Evolutionary conservation across 176 grass and related monocot genomes (phyloP), one percentile per base, ranked within the genome.

Genomic region (Rhynchospora tenuis): DNA sequence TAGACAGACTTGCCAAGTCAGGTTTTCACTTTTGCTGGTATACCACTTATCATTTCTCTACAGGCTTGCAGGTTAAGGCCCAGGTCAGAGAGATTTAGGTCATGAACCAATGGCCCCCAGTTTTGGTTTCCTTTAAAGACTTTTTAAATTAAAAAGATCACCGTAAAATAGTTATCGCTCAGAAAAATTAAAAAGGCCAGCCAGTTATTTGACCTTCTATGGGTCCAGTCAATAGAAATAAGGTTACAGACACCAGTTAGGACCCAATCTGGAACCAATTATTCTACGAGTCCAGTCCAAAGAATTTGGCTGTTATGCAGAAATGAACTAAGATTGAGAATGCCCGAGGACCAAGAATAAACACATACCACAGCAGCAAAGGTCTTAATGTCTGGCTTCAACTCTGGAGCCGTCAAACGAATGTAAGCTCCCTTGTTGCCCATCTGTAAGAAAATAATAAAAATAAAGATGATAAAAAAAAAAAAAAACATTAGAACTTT

Each of bases 371-470:
- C 90, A 26, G 88, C 76, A 43, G 88, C 85, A 20, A 95, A 95
- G 67, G 84, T 88, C 52, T 86, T 83, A 74, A 92, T 93, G 85
- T 94, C 89, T 14, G 89, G 91, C 70, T 91, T 99, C 58, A 99
- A 64, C 68, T 87, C 89, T 26, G 91, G 91, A 79, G 89, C 86
- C 28, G 65, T 81, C 20, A 94, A 93, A 64, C 81, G 91, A 82
- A 99, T 94, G 85, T 90, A 93, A 84, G 93, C 97, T 85, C 97
- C 97, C 82, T 92, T 99, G 85, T 99, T 99, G 52, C 86, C 93
- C 91, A 99, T 99, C 97, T 91, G 90, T 69, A 86, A 79, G 59
- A 83, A 67, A 73, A 83, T 4, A 38, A 38, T 3, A 46, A 22
- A 50, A 24, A 63, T 9, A 55, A 84, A 67, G 66, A 80, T n/a